These are phyloP conservation scores for Sporothrix humicola DNA, from an alignment of 2,329 filamentous ascomycete genomes.

Conservation along the genomic window DNA sequence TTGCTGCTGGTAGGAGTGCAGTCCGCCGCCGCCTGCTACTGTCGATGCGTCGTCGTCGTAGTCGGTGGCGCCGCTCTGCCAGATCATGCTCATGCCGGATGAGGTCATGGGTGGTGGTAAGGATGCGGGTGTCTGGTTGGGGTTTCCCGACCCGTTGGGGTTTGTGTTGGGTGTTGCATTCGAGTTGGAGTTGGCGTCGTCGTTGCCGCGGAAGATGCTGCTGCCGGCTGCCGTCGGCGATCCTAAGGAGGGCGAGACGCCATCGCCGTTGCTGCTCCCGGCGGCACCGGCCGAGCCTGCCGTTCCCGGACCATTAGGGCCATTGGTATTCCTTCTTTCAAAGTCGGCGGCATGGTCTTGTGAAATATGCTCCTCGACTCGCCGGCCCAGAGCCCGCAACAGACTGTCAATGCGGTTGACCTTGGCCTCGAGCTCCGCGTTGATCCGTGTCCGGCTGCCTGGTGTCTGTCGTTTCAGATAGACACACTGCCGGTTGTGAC, in stretches of 20 bases:
- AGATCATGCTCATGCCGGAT: constrained; percentile 8
- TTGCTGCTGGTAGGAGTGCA: background rate
- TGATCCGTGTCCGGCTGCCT: constrained; percentile 70
- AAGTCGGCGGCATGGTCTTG: constrained; percentile 32
- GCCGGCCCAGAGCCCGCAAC: constrained; percentile 61
- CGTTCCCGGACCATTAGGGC: background rate
- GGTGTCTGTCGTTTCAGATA: constrained; percentile 73
- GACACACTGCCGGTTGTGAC: constrained; percentile 66
- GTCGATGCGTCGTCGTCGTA: constrained; percentile 20
- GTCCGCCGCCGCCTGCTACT: background rate
- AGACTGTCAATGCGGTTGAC: constrained; percentile 72
- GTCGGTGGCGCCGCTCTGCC: constrained; percentile 46
- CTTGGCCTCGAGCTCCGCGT: constrained; percentile 74
- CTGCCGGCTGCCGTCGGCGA: constrained; percentile 29
- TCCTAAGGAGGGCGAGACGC: constrained; percentile 16
- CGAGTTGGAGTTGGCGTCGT: constrained; percentile 44
- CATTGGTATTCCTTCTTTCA: background rate
- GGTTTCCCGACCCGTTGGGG: constrained; percentile 56
- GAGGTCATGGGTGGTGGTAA: constrained; percentile 8
- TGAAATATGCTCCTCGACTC: constrained; percentile 38
- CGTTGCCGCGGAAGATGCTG: constrained; percentile 33
- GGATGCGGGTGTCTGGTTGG: constrained; percentile 42
- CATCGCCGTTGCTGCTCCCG: constrained; percentile 15
- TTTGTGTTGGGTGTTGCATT: constrained; percentile 39
- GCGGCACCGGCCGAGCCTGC: background rate